Conservation (phyloP, 1,139 yeast species). For the Yamadazyma sp. region DNA sequence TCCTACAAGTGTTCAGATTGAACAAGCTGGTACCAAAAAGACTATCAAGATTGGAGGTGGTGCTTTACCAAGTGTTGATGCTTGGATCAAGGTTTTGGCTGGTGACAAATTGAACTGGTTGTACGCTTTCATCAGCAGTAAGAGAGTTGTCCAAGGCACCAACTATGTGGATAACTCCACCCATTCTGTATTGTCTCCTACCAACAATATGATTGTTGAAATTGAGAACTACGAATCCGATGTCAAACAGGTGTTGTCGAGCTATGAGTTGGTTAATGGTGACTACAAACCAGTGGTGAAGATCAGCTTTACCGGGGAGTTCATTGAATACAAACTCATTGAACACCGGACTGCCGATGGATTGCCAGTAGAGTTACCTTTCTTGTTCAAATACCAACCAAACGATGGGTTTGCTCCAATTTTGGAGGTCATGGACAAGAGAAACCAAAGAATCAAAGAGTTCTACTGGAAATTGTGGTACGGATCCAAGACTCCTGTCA, state of each 20-base stretch:
- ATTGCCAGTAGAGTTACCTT: conserved; percentile 69
- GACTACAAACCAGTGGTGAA: conserved; percentile 68
- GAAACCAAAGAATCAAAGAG: conserved; percentile 90
- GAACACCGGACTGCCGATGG: conserved; percentile 87
- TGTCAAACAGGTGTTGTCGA: conserved; percentile 56
- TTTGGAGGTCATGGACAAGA: conserved; percentile 82
- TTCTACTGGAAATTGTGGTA: conserved; percentile 99
- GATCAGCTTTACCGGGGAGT: conserved; percentile 41
- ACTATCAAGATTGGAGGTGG: conserved; percentile 42
- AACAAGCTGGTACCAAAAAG: conserved; percentile 35
- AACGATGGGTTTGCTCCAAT: conserved; percentile 94
- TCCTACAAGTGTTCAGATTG: conserved; percentile 20
- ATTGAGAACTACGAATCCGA: conserved; percentile 37
- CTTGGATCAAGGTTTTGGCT: conserved; percentile 82
- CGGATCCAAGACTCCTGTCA: conserved; percentile 59
- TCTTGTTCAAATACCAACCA: conserved; percentile 78
- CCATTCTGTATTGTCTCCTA: conserved; percentile 77
- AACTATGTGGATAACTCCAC: conserved; percentile 79
- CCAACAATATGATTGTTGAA: conserved; percentile 62
- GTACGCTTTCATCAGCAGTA: conserved; percentile 80
- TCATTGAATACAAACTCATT: conserved; percentile 71
- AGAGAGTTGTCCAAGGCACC: conserved; percentile 80
- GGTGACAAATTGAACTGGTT: conserved; percentile 85
- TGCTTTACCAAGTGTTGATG: conserved; percentile 44
- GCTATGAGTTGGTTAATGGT: conserved; percentile 73